Conservation (phyloP, 805 yeast species). For the Wickerhamomyces mucosus region DNA sequence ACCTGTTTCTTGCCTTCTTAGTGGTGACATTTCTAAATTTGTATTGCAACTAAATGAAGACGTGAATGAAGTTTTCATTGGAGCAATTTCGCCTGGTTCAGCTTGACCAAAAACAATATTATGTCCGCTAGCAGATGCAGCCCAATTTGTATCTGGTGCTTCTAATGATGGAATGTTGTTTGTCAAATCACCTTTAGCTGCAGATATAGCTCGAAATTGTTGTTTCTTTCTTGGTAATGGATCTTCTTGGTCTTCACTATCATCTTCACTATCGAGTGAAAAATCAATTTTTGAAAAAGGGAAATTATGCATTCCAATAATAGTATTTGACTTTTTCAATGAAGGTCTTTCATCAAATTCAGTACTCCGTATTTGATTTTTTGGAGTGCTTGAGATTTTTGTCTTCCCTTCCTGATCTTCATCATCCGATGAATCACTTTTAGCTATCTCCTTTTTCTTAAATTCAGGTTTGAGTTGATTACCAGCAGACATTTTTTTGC, state of each 20-base stretch:
- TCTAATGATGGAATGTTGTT: conserved; percentile 25
- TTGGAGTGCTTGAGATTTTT: conserved; percentile 15
- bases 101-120: conserved; percentile 23
- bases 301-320: conserved; percentile 19
- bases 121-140: conserved; percentile 32
- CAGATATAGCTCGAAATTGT: conserved; percentile 9
- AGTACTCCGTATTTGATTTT: conserved; percentile 14
- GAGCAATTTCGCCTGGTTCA: conserved; percentile 9
- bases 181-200: conserved; percentile 12
- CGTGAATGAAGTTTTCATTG: conserved; percentile 26
- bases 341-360: conserved; percentile 11
- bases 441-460: conserved; percentile 2
- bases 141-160: conserved; percentile 32
- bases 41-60: conserved; percentile 61
- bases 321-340: conserved; percentile 19
- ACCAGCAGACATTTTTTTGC: conserved; percentile 23
- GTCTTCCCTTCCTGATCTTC: conserved; percentile 9
- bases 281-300: conserved; percentile 6
- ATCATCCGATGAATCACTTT: conserved; percentile 4
- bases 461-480: conserved; percentile 5
- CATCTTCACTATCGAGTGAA: conserved; percentile 7
- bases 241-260: conserved; percentile 2
- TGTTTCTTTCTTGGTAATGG: conserved; percentile 16
- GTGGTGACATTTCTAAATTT: conserved; percentile 54
- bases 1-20: conserved; percentile 49